Evolutionary conservation across 176 grass and related monocot genomes (phyloP).

Genomic region (Ampelocalamus luodianensis): DNA sequence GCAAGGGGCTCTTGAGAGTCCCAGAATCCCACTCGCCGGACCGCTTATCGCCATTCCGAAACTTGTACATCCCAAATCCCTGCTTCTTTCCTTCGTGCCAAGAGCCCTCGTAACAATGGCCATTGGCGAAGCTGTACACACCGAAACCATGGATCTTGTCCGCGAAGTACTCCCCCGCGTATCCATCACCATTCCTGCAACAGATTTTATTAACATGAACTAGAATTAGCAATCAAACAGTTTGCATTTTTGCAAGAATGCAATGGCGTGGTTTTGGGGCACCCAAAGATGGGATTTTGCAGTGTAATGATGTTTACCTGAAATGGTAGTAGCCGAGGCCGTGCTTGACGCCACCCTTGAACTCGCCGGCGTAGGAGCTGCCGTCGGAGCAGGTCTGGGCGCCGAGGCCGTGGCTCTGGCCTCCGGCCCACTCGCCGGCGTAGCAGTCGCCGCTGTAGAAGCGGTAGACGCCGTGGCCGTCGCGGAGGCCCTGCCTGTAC

Average conservation of each 20-base stretch:
- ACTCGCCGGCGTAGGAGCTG: constrained; percentile 75
- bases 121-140: constrained; percentile 80
- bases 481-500: constrained; percentile 69
- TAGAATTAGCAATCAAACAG: constrained; percentile 16
- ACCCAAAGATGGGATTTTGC: not conserved
- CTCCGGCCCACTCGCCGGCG: constrained; percentile 69
- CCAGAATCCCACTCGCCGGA: constrained; percentile 72
- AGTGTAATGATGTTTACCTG: constrained; percentile 39
- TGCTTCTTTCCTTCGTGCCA: constrained; percentile 92
- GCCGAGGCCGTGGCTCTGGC: constrained; percentile 88
- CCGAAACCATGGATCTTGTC: constrained; percentile 91
- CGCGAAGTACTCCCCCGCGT: constrained; percentile 72
- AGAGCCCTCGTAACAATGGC: constrained; percentile 77
- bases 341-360: constrained; percentile 87
- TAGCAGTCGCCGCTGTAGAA: constrained; percentile 78
- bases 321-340: constrained; percentile 78
- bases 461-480: constrained; percentile 71
- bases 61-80: constrained; percentile 69
- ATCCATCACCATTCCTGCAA: constrained; percentile 78
- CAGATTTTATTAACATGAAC: not conserved
- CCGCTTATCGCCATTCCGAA: constrained; percentile 62
- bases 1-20: constrained; percentile 49
- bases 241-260: not conserved
- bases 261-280: not conserved
- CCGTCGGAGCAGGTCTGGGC: constrained; percentile 67